Conservation (phyloP, 352 stramenopile genomes). For the Phytopythium montanum region DNA sequence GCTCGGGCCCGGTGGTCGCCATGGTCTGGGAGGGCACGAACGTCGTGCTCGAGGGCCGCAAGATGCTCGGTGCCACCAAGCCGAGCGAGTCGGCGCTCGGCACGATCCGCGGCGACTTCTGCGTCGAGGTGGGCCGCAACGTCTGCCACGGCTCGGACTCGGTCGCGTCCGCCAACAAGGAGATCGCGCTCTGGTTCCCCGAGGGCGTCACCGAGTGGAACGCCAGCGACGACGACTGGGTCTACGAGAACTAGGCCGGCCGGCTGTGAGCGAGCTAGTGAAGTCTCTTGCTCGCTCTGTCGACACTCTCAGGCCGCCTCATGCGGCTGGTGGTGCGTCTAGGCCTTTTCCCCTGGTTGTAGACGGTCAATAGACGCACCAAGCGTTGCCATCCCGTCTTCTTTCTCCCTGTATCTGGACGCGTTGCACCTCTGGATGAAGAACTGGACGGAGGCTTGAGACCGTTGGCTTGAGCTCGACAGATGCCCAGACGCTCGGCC, state of each 20-base stretch:
- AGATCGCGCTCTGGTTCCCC: slow-evolving; percentile 99
- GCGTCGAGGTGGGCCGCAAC: slow-evolving; percentile 92
- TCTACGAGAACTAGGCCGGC: slow-evolving; percentile 94
- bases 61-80: slow-evolving; percentile 98
- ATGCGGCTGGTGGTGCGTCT: neutral
- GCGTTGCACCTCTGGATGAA: too few relatives aligned
- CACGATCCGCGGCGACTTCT: slow-evolving; percentile 98
- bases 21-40: slow-evolving; percentile 96
- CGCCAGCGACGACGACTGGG: slow-evolving; percentile 90
- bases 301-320: neutral
- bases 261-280: too few relatives aligned
- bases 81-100: slow-evolving; percentile 92
- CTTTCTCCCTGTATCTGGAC: too few relatives aligned
- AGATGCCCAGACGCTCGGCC: too few relatives aligned
- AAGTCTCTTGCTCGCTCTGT: neutral
- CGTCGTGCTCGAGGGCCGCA: slow-evolving; percentile 91
- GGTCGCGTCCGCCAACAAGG: slow-evolving; percentile 96
- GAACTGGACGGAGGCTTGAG: too few relatives aligned
- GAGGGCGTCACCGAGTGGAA: slow-evolving; percentile 91
- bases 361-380: slow-evolving; percentile 1
- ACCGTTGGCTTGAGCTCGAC: too few relatives aligned
- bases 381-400: neutral
- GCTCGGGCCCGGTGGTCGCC: slow-evolving; percentile 88
- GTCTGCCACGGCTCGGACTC: slow-evolving; percentile 97
- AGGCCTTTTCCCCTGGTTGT: neutral